Conservation (phyloP, 2,329 filamentous ascomycete genomes). For the Coniella lustricola region DNA sequence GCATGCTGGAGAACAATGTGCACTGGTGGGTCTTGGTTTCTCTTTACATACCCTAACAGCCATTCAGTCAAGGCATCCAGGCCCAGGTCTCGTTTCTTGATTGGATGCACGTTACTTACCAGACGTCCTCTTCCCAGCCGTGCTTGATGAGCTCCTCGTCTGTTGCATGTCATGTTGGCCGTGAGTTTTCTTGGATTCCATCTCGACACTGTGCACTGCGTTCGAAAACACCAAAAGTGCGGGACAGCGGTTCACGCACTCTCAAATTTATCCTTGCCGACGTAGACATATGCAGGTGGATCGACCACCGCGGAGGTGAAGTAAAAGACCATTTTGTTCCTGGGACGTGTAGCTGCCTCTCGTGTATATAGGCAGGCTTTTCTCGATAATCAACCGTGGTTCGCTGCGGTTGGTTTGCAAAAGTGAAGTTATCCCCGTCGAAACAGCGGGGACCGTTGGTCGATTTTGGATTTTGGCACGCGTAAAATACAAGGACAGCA, state of each 20-base stretch:
- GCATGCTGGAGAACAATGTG: background rate
- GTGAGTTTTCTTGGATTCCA: constrained; percentile 9
- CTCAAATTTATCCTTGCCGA: constrained; percentile 98
- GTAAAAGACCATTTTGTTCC: constrained; percentile 76
- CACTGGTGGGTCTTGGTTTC: background rate
- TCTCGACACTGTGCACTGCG: too few species aligned
- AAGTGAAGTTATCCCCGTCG: too few species aligned
- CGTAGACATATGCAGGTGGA: constrained; percentile 83
- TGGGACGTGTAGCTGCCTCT: too few species aligned
- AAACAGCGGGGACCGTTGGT: too few species aligned
- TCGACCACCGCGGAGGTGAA: constrained; percentile 81
- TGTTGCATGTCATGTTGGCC: constrained; percentile 31
- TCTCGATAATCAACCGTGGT: too few species aligned
- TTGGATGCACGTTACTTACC: constrained; percentile 48
- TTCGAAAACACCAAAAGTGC: background rate
- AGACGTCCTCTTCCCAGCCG: constrained; percentile 92
- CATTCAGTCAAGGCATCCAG: too few species aligned
- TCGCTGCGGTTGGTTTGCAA: background rate
- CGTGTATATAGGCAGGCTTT: too few species aligned
- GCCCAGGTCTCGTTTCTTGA: too few species aligned
- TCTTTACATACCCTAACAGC: constrained; percentile 23
- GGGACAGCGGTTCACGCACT: constrained; percentile 52
- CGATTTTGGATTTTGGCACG: background rate
- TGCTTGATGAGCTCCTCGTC: constrained; percentile 95
- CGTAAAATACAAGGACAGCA: background rate